These are phyloP conservation scores for Aspergillus tamarii DNA, from an alignment of 2,329 filamentous ascomycete genomes.

Conservation along the genomic window DNA sequence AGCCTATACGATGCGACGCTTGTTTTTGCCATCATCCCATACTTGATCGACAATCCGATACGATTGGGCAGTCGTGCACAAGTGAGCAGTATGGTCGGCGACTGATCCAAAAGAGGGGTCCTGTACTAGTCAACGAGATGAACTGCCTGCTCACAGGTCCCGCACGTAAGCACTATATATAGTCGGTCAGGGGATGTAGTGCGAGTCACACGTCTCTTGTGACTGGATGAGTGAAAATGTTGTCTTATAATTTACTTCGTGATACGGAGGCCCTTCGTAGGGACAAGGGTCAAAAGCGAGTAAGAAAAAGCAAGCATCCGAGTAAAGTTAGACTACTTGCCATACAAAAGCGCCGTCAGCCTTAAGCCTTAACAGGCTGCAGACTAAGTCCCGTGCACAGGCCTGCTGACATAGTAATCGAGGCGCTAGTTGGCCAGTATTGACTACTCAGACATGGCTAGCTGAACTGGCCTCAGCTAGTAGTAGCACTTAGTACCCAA, in stretches of 20 bases:
- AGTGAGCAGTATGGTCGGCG: conserved; percentile 5
- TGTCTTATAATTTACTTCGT: conserved; percentile 3
- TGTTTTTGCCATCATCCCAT: neutral
- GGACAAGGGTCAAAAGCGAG: conserved; percentile 1
- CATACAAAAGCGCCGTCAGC: conserved; percentile 31
- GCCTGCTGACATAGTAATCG: conserved; percentile 4
- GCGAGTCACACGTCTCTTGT: conserved; percentile 4
- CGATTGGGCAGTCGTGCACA: conserved; percentile 3
- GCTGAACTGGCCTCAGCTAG: neutral
- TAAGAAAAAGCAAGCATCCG: conserved; percentile 8
- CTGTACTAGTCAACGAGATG: neutral
- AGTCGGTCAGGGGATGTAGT: conserved; percentile 2
- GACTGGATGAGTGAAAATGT: neutral
- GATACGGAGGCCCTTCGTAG: neutral
- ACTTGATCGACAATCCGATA: neutral
- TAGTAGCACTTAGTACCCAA: neutral
- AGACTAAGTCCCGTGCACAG: conserved; percentile 23
- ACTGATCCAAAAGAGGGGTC: conserved; percentile 1
- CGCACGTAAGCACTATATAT: conserved; percentile 10
- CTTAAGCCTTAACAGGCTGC: conserved; percentile 43
- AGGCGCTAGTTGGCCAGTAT: conserved; percentile 1
- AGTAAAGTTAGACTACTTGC: conserved; percentile 18
- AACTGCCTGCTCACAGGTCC: neutral
- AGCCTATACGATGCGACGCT: conserved; percentile 6
- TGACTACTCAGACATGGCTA: neutral